Evolutionary conservation across 768 basidiomycete genomes (phyloP), one percentile per base, ranked within the genome.

Genomic region (Amanita subjunquillea): DNA sequence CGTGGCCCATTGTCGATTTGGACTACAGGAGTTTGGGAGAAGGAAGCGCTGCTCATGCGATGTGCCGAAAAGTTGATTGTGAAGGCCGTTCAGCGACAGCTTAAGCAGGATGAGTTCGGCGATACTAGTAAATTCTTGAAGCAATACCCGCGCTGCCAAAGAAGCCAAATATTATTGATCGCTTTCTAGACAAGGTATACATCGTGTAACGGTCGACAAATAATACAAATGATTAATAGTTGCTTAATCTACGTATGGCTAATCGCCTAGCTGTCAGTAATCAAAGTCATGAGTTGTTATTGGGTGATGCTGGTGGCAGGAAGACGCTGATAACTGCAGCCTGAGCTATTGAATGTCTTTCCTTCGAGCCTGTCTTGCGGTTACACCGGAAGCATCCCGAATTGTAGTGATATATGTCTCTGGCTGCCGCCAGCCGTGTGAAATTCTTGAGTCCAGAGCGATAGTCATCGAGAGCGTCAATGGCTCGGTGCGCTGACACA

Each of bases 1-100:
- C 50, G 53, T 23, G 82, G 81, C 0, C 83, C 86, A 4, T 62
- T 90, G 46, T 73, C 83, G 0, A 69, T 90, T 30, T 86, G 79
- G 82, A 88, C 86, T 30, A 79, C 74, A 0, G 79, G 78, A 1
- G 74, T 88, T 3, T 89, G 87, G 87, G 55, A 81, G 56, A 71
- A 69, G 50, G 86, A 90, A 63, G 71, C 73, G 13, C 81, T 75
- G 70, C 22, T 64, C 7, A 75, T 88, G 71, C 78, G 87, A 6
- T 79, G 73, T 69, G 54, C 76, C 48, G 87, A 88, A 64, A 72
- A 64, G 53, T 61, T 65, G 30, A 56, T 86, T 39, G 71, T 87
- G 15, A 62, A 68, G 15, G 58, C 67, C 13, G 71, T 79, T 0
- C 66, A 72, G 54, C 70, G 68, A 32, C 78, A 75, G 71, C 63